Conservation (phyloP, 345 rosid genomes). For the Microcos paniculata region DNA sequence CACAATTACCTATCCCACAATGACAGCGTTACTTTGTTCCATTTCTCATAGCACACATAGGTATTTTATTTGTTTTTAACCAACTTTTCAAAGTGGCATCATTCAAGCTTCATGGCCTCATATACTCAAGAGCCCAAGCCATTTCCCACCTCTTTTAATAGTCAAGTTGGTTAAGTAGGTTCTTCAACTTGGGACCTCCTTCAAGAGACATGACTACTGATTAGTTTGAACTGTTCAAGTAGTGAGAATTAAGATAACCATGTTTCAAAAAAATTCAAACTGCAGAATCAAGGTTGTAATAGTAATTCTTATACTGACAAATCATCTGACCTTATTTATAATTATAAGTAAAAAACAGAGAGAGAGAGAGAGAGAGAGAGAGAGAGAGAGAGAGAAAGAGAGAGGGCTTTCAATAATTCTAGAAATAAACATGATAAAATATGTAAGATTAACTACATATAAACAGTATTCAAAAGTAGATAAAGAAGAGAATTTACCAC, state of each 20-base stretch:
- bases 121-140: neutral
- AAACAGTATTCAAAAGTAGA: neutral
- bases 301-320: neutral
- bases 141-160: neutral
- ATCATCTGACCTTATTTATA: neutral
- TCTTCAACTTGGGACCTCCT: neutral
- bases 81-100: neutral
- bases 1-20: neutral
- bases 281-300: neutral
- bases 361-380: too few species aligned
- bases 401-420: neutral
- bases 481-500: slow-evolving; percentile 2
- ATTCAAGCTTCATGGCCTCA: neutral
- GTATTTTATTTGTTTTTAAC: neutral
- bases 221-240: neutral
- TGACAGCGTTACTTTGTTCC: neutral
- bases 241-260: neutral
- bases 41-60: neutral
- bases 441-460: neutral
- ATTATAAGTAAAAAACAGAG: neutral
- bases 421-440: neutral
- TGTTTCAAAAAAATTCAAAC: neutral
- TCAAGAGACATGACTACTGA: neutral
- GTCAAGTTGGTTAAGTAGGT: neutral
- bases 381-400: neutral